phyloP scores from a whole-genome alignment of 1,284 basidiomycete species.

The Ustilago loliicola region DNA sequence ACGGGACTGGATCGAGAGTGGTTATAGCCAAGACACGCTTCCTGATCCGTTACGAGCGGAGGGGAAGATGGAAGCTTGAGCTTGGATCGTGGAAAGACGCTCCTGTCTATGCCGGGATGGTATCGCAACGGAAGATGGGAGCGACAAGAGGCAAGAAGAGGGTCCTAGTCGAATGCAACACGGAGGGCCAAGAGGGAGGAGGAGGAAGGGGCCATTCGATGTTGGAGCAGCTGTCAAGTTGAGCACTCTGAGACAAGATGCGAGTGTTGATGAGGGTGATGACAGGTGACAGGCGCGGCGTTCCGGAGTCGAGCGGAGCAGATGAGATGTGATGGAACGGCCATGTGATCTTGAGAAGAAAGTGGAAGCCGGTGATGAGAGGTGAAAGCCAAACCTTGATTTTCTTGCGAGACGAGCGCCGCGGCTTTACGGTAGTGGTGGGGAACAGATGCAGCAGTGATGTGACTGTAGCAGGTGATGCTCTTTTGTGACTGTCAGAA shows the following conservation, averaged over 20 bases:
- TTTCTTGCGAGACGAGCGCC: constrained; percentile 1
- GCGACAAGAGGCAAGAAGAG: background rate
- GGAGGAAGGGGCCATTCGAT: constrained; percentile 10
- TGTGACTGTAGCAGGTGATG: constrained; percentile 33
- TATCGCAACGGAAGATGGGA: background rate
- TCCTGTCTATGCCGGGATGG: background rate
- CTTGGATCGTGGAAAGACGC: background rate
- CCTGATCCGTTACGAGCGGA: background rate
- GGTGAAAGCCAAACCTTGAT: constrained; percentile 30
- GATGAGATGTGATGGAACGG: constrained; percentile 20
- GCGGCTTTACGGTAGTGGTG: constrained; percentile 26
- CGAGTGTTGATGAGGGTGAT: constrained; percentile 17
- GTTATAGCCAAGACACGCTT: background rate
- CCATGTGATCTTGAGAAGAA: constrained; percentile 36
- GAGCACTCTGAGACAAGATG: background rate
- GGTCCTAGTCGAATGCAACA: background rate
- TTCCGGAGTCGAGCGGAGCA: background rate
- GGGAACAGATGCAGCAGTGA: constrained; percentile 18
- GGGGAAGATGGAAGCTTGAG: background rate
- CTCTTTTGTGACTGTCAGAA: constrained; percentile 21
- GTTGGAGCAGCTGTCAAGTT: background rate
- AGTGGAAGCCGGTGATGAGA: constrained; percentile 17
- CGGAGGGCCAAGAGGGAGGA: constrained; percentile 1
- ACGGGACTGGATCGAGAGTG: background rate
- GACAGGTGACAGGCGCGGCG: constrained; percentile 15